Evolutionary conservation across 306 rosid genomes (phyloP).

Genomic region (Pyrus betulifolia): DNA sequence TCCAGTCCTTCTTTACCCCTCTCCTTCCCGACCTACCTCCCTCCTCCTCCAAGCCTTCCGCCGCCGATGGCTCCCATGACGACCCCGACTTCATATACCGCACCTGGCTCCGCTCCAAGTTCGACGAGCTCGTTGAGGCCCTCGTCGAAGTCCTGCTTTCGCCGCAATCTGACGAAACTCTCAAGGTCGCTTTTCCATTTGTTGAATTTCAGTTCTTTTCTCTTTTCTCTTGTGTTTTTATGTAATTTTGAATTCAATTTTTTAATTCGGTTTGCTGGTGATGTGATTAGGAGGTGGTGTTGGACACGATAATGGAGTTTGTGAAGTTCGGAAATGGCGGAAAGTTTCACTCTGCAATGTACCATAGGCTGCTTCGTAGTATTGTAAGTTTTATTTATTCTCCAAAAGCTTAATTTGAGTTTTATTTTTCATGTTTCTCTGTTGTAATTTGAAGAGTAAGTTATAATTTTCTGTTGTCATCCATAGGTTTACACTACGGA

Average conservation of each 20-base stretch:
- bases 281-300: constrained; percentile 48
- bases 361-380: constrained; percentile 50
- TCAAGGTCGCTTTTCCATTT: constrained; percentile 29
- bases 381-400: constrained; percentile 41
- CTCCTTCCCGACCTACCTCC: constrained; percentile 55
- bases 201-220: neutral
- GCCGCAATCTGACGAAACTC: constrained; percentile 43
- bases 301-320: constrained; percentile 83
- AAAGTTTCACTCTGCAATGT: constrained; percentile 64
- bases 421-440: neutral
- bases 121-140: constrained; percentile 55
- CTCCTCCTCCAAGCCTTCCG: constrained; percentile 21
- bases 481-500: constrained; percentile 40
- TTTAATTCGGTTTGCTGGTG: neutral
- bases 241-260: neutral
- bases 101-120: constrained; percentile 79
- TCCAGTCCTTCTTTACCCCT: constrained; percentile 74
- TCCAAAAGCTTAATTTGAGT: neutral
- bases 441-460: neutral
- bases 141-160: constrained; percentile 49
- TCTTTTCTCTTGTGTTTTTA: neutral
- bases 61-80: neutral
- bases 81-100: constrained; percentile 65
- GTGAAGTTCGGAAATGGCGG: constrained; percentile 66
- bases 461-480: neutral